Conservation (phyloP, 2,329 filamentous ascomycete genomes). For the Hypoxylon sp. region DNA sequence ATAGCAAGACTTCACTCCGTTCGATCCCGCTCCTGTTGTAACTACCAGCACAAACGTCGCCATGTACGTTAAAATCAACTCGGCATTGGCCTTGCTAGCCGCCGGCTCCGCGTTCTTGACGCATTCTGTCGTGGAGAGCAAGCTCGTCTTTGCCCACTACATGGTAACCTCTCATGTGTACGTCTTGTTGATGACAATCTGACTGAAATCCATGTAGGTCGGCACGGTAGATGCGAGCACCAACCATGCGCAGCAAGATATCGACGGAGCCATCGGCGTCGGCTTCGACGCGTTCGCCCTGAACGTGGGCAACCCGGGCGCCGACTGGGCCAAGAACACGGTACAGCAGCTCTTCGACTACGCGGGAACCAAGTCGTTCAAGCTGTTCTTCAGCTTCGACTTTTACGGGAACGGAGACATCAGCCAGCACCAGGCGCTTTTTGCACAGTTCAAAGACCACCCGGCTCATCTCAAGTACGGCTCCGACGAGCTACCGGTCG, state of each 20-base stretch:
- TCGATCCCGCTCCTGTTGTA: background rate
- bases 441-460: constrained; percentile 38
- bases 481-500: constrained; percentile 41
- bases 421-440: constrained; percentile 38
- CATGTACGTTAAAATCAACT: constrained; percentile 30
- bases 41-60: background rate
- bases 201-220: constrained; percentile 25
- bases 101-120: constrained; percentile 32
- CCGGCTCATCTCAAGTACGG: constrained; percentile 44
- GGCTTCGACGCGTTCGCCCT: constrained; percentile 48
- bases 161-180: constrained; percentile 27
- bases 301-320: constrained; percentile 44
- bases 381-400: constrained; percentile 50
- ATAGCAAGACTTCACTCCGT: background rate
- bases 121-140: constrained; percentile 34
- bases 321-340: constrained; percentile 38
- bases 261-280: constrained; percentile 43
- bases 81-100: constrained; percentile 30
- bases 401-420: constrained; percentile 40
- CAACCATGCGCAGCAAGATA: constrained; percentile 41
- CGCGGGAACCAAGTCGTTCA: constrained; percentile 43
- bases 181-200: background rate
- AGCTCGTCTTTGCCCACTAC: constrained; percentile 43
- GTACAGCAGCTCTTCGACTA: constrained; percentile 45
- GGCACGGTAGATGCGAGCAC: constrained; percentile 35